Evolutionary conservation across 805 yeast species (phyloP), one percentile per base, ranked within the genome.

Genomic region (Barnettozyma sp.): DNA sequence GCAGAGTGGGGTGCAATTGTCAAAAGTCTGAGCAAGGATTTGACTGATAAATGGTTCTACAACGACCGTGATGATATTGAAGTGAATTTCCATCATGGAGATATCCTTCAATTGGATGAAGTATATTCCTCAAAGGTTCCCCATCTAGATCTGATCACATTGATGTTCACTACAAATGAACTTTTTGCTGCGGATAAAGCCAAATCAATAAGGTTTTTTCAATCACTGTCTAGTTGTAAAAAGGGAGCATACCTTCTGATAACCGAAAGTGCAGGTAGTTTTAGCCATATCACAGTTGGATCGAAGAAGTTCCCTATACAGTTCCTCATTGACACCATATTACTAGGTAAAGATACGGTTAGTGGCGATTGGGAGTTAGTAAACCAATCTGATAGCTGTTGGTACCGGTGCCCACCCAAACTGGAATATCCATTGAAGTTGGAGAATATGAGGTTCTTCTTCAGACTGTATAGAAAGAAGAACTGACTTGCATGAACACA

Each of bases 231-330:
- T 36, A 44, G 51, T 5, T 83, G 94, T 56, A 52, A 58, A 23
- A 37, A 55, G 2, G 92, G 88, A 0, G 59, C 84, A 12, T 56
- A 71, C 20, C 57, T 86, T 23, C 62, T 87, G 30, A 74, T 86
- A 17, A 73, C 84, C 2, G 96, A 86, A 50, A 80, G 92, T 59
- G 96, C 96, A 0, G 95, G 96, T 1, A 82, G 94, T 8, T 86
- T 78, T 57, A 83, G 94, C 2, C 79, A 84, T 48, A 82, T 86
- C 25, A 68, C 75, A 3, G 70, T 86, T 28, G 95, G 95, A 4
- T 57, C 73, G 21, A 85, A 81, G 54, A 71, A 65, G 45, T 86
- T 86, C 61, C 95, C 95, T 1, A 78, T 86, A 4, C 87, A 84
- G 45, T 84, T 81, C 48, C 63, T 86, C 26, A 65, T 87, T 9